Evolutionary conservation across 139 green algal species (phyloP).

Genomic region (Asterochloris sp.): DNA sequence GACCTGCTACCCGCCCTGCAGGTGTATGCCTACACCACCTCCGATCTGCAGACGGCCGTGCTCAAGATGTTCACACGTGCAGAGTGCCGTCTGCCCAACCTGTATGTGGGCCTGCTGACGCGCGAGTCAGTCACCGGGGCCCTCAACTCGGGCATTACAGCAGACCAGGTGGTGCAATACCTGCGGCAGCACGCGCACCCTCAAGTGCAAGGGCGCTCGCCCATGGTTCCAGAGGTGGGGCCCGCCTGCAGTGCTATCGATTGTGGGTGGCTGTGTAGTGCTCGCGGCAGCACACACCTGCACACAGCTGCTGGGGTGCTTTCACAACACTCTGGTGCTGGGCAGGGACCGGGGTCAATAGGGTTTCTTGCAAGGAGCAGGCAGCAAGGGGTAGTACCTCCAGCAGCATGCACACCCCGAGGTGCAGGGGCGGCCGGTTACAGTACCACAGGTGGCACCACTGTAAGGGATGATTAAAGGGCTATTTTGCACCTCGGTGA

Average conservation of each 20-base stretch:
- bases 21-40: slow-evolving; percentile 85
- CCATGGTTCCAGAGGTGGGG: slow-evolving; percentile 62
- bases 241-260: too few species aligned
- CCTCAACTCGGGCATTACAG: slow-evolving; percentile 55
- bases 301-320: background rate
- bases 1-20: slow-evolving; percentile 24
- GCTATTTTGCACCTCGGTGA: too few species aligned
- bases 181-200: slow-evolving; percentile 70
- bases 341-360: background rate
- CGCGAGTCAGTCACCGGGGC: slow-evolving; percentile 63
- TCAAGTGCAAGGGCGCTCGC: slow-evolving; percentile 29
- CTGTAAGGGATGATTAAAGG: too few species aligned
- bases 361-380: background rate
- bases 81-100: slow-evolving; percentile 85
- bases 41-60: slow-evolving; percentile 56
- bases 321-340: background rate
- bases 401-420: background rate
- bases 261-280: background rate
- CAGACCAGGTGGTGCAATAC: slow-evolving; percentile 66
- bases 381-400: background rate
- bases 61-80: slow-evolving; percentile 69
- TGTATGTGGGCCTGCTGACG: slow-evolving; percentile 83
- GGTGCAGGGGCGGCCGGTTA: too few species aligned
- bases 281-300: background rate
- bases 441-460: too few species aligned